phyloP scores from a whole-genome alignment of 176 grass and related monocot species.

The Oryza rufipogon region DNA sequence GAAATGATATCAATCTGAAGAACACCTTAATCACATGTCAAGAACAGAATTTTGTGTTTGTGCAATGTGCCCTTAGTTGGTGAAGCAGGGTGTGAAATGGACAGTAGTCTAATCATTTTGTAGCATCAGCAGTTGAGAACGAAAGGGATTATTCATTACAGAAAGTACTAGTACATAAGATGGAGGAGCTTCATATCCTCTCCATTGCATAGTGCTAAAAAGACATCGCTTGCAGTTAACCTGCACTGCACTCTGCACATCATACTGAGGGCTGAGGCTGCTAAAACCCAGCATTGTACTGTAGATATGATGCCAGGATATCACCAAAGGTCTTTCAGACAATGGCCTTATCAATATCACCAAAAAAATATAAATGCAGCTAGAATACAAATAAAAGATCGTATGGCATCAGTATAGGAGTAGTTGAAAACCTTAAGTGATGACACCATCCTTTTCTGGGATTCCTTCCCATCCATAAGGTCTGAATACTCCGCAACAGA shows the following conservation, averaged over 20 bases:
- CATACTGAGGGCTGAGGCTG: background rate
- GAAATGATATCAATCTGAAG: too few species aligned
- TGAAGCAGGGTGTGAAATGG: background rate
- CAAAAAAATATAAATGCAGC: background rate
- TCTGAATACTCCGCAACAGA: background rate
- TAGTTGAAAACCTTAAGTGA: background rate
- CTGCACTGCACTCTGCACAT: background rate
- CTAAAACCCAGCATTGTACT: background rate
- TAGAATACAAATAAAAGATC: background rate
- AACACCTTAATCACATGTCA: background rate
- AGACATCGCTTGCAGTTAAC: background rate
- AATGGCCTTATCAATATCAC: background rate
- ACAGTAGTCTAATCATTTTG: background rate
- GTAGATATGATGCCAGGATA: conserved; percentile 1
- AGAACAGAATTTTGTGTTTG: background rate
- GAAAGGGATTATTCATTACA: background rate
- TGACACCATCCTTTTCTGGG: background rate
- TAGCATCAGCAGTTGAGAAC: background rate
- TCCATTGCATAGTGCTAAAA: background rate
- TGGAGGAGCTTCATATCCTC: background rate
- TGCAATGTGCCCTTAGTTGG: background rate
- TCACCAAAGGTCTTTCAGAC: background rate
- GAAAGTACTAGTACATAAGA: background rate
- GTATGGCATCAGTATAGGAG: background rate
- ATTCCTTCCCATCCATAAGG: background rate